These are phyloP conservation scores for Colletotrichum simmondsii DNA, from an alignment of 2,329 filamentous ascomycete genomes.

Conservation along the genomic window DNA sequence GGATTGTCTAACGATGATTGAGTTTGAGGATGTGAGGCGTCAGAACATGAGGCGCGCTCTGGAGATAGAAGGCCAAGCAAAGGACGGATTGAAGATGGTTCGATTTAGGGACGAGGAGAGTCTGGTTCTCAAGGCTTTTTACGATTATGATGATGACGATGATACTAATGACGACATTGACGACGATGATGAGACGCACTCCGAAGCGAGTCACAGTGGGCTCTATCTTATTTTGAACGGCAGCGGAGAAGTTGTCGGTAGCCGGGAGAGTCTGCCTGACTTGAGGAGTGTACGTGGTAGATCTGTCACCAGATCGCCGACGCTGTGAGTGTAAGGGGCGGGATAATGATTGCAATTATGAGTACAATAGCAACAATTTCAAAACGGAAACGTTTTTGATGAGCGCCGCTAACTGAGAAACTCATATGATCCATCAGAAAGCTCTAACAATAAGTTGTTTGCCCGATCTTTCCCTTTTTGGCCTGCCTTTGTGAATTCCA, in stretches of 20 bases:
- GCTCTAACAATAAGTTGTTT: background rate
- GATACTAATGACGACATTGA: background rate
- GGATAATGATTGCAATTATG: background rate
- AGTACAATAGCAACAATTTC: background rate
- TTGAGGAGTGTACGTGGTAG: slow-evolving; percentile 26
- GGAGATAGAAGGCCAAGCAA: background rate
- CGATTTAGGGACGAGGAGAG: slow-evolving; percentile 6
- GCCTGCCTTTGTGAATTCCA: background rate
- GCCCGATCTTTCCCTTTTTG: background rate
- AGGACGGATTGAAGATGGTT: slow-evolving; percentile 1
- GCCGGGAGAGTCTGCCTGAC: slow-evolving; percentile 26
- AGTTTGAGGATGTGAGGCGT: background rate
- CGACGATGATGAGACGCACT: background rate
- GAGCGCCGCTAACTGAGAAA: background rate
- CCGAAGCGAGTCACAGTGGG: background rate
- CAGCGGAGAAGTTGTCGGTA: slow-evolving; percentile 22
- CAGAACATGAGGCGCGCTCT: background rate
- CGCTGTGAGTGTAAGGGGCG: background rate
- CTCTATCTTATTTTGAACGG: slow-evolving; percentile 16
- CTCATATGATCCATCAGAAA: background rate
- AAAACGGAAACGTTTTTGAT: background rate
- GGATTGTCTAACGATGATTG: slow-evolving; percentile 27
- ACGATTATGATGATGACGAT: background rate
- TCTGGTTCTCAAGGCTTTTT: background rate
- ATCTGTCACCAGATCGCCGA: slow-evolving; percentile 13